Base-by-base conservation (phyloP, 1,284 basidiomycete species). In the Malassezia japonica region DNA sequence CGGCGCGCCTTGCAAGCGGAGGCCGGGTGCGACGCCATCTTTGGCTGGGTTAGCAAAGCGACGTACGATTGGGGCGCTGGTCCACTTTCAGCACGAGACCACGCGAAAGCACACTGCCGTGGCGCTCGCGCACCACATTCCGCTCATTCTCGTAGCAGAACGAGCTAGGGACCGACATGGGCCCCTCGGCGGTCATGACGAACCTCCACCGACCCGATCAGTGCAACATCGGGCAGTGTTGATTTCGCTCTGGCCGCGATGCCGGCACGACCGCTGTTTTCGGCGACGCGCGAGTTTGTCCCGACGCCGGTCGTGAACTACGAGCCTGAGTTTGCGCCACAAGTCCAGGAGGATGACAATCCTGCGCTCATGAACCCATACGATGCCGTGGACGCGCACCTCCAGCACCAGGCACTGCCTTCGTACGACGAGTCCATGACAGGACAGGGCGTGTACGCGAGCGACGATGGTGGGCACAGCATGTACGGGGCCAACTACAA, bases 1-100 rank as follows among this genome's bases (percentile, higher is more conserved):
- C 3, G 92, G 91, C 18, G 92, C 92, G 31, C 94, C 94, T 70
- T 77, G 75, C 3, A 99, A 80, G 56, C 86, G 88, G 33, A 95
- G 65, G 90, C 87, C n/a, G 94, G 21, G 6, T 9, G 15, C 13
- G 28, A 10, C 15, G 8, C 38, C 27, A 13, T 47, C 24, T 28
- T 45, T 16, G 10, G 25, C n/a, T 37, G 40, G 18, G 41, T 45
- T 12, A 35, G 35, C 33, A 6, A 15, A 1, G 23, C 12, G 5
- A 25, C 41, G 28, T 20, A 36, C 25, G 15, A 28, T 15, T 21
- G 10, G 24, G 37, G 10, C 44, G 20, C 69, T 69, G 59, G 71
- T 77, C 77, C 18, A 90, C 92, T 78, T 95, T 95, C 60, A 95
- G 76, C 53, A 95, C 90, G 70, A 90, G 87, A 0, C 86, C 89